A percentile compares a stretch with the other conserved stretches of the same genome.
phyloP scores from a whole-genome alignment of 345 rosid species.

The Citrus sp. region DNA sequence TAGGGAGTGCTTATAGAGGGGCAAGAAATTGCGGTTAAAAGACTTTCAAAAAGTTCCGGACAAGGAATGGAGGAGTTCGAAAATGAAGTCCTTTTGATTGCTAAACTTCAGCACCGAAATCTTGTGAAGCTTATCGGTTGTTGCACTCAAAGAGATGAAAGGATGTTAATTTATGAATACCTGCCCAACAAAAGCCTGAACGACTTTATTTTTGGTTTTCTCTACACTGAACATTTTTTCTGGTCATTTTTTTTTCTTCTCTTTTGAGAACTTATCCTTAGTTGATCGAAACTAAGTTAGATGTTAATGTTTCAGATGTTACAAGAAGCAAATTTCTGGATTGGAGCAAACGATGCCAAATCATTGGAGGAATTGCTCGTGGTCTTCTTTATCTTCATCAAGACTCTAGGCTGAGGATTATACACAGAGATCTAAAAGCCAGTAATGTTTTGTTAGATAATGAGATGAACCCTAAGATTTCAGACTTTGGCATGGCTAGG shows the following conservation, averaged over 20 bases:
- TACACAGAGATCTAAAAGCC: slow-evolving; percentile 48
- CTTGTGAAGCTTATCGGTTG: slow-evolving; percentile 36
- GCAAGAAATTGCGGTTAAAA: slow-evolving; percentile 32
- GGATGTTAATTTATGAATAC: slow-evolving; percentile 32
- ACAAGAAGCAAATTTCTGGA: slow-evolving; percentile 20
- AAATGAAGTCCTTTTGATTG: slow-evolving; percentile 28
- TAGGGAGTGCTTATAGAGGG: slow-evolving; percentile 8
- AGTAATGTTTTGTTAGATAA: slow-evolving; percentile 43
- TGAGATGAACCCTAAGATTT: slow-evolving; percentile 41
- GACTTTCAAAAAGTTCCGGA: slow-evolving; percentile 26
- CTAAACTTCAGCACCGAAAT: slow-evolving; percentile 36
- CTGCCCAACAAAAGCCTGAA: slow-evolving; percentile 23
- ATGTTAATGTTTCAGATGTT: slow-evolving; percentile 15
- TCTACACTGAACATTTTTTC: too few species aligned
- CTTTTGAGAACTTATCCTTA: not conserved
- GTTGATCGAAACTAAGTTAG: not conserved
- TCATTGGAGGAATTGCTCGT: slow-evolving; percentile 40
- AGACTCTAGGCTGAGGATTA: slow-evolving; percentile 48
- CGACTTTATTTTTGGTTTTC: too few species aligned
- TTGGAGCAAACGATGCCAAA: slow-evolving; percentile 25
- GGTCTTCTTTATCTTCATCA: slow-evolving; percentile 49
- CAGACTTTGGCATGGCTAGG: slow-evolving; percentile 58
- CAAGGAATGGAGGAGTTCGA: slow-evolving; percentile 36
- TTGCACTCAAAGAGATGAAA: slow-evolving; percentile 27
- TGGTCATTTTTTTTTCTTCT: not conserved